Evolutionary conservation across 441 rosid genomes (phyloP), one percentile per base, ranked within the genome.

Genomic region (Viola pubescens): DNA sequence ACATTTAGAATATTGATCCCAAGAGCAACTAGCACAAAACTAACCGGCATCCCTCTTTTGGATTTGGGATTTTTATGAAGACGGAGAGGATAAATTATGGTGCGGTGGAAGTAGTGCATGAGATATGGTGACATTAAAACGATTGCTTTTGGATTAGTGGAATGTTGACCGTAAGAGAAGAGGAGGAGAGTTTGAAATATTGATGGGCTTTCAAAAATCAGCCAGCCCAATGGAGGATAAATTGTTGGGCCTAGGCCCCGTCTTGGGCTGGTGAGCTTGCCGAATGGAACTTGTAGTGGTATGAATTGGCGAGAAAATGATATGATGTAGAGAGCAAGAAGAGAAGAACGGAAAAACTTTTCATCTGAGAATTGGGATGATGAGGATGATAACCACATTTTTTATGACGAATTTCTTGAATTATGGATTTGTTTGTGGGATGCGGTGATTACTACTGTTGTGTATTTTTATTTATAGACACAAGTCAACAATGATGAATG

Each of bases 131-230:
- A 64, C 43, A 87, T 67, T 64, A 89, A 73, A 52, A 83, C 47
- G 66, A 81, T 38, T 14, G 97, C 68, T 72, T 76, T 83, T 5
- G 82, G 82, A 62, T 87, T 72, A 73, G 64, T 71, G 61, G 61
- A 64, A 63, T 86, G 80, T 51, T 53, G 83, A 47, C 95, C 95
- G 48, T 59, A 76, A 13, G 94, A 84, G 62, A 85, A 85, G 72
- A 89, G 65, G 26, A 81, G 54, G 62, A 85, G 60, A 0, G 94
- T 70, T 54, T 89, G 82, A 89, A 96, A 84, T 0, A 89, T 69
- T 6, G 94, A 78, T 43, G 97, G 97, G 68, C 92, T 84, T 69
- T 89, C 98, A 96, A 87, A 87, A 61, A 89, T 59, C 70, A 87
- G 78, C 97, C 98, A 92, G 48, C 96, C 96, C 48, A 87, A 47